These are phyloP conservation scores for Phytophthora tubulina DNA, from an alignment of 352 stramenopile genomes.

Conservation along the genomic window DNA sequence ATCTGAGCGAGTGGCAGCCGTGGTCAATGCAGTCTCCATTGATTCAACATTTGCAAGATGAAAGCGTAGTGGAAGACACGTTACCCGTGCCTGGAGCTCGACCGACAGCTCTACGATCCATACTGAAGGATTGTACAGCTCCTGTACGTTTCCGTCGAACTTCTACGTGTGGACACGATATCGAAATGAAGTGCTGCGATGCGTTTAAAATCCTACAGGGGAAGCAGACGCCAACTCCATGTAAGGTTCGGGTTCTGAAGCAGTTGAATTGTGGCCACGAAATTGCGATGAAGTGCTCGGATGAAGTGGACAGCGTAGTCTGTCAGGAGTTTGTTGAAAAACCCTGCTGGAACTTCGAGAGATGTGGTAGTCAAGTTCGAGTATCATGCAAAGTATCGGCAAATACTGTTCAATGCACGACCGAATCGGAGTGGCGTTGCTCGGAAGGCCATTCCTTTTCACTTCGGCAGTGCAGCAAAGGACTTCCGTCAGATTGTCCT, in stretches of 20 bases:
- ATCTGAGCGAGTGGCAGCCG: conserved; percentile 57
- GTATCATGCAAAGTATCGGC: conserved; percentile 34
- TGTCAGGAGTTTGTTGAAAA: conserved; percentile 55
- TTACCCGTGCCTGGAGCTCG: conserved; percentile 37
- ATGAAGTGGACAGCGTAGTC: conserved; percentile 36
- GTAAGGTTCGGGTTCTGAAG: conserved; percentile 45
- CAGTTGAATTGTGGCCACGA: conserved; percentile 55
- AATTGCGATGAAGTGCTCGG: conserved; percentile 48
- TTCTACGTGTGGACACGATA: conserved; percentile 63
- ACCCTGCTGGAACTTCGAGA: conserved; percentile 68
- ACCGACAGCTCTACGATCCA: conserved; percentile 34
- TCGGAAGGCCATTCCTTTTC: conserved; percentile 44
- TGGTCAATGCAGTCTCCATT: conserved; percentile 41
- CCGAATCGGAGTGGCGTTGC: conserved; percentile 56
- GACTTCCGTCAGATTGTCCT: conserved; percentile 61
- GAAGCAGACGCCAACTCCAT: conserved; percentile 21
- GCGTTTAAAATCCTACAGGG: conserved; percentile 55
- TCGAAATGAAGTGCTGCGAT: conserved; percentile 60
- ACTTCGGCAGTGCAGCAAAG: conserved; percentile 59
- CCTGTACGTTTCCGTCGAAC: conserved; percentile 52
- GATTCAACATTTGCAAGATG: conserved; percentile 41
- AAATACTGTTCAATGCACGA: conserved; percentile 47
- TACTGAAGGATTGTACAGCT: conserved; percentile 49
- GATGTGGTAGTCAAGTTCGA: conserved; percentile 49
- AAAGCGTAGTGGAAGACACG: conserved; percentile 53